Conservation (phyloP, 2,329 filamentous ascomycete species). For the Colletotrichum sp. region DNA sequence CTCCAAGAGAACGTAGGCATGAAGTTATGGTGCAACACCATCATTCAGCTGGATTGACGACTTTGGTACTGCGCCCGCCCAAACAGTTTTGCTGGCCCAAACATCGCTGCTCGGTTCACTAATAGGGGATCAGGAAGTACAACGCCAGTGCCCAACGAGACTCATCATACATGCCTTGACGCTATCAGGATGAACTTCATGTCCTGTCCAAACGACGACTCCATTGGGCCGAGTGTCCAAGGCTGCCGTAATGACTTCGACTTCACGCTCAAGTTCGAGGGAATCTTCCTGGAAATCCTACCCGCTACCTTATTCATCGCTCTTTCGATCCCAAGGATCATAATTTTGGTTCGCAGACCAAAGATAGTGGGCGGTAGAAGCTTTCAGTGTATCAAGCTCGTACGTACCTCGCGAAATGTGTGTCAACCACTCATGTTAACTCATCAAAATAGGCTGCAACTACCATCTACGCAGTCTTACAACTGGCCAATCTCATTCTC, state of each 20-base stretch:
- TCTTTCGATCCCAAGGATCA: constrained; percentile 31
- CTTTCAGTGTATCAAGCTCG: constrained; percentile 30
- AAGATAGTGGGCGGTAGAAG: constrained; percentile 31
- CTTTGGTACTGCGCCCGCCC: not conserved
- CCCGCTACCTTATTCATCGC: constrained; percentile 38
- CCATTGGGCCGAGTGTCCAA: constrained; percentile 39
- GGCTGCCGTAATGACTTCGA: constrained; percentile 47
- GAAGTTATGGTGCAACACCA: not conserved
- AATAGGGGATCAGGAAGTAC: not conserved
- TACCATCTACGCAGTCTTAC: not conserved
- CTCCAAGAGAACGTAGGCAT: not conserved
- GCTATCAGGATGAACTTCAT: not conserved
- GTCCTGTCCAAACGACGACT: constrained; percentile 30
- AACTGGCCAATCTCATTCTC: not conserved
- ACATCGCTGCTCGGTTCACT: not conserved
- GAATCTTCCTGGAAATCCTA: constrained; percentile 40
- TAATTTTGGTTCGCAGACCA: constrained; percentile 29
- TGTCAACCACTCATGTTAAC: not conserved
- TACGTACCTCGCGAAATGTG: not conserved
- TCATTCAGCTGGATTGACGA: not conserved
- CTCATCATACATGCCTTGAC: not conserved
- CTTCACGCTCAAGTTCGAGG: constrained; percentile 48
- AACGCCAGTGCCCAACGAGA: not conserved
- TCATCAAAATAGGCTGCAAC: not conserved
- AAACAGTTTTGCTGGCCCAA: not conserved